phyloP scores from a whole-genome alignment of 345 rosid genomes.

The Brassica carinata region DNA sequence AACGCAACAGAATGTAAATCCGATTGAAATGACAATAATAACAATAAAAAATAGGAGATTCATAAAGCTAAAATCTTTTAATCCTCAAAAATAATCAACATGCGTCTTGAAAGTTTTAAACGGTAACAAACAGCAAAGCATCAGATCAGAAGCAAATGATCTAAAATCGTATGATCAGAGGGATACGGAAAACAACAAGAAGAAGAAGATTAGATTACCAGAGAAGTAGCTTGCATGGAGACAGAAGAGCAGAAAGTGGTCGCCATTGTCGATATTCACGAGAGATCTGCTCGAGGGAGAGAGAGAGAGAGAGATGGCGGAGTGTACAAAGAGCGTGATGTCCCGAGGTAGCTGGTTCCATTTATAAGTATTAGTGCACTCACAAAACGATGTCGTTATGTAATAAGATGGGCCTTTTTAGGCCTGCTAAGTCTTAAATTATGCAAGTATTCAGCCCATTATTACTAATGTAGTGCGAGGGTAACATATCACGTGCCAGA shows the following conservation, averaged over 20 bases:
- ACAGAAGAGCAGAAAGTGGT: conserved; percentile 39
- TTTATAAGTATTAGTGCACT: conserved; percentile 16
- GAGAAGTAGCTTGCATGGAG: conserved; percentile 46
- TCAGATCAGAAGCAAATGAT: conserved; percentile 6
- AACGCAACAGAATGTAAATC: too few relatives aligned
- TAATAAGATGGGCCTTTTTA: conserved; percentile 6
- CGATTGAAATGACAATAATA: neutral
- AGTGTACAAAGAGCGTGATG: conserved; percentile 43
- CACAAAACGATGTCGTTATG: neutral
- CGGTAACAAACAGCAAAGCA: neutral
- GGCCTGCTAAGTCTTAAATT: neutral
- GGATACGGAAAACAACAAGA: conserved; percentile 9
- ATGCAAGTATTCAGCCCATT: conserved; percentile 10
- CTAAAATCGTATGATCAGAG: neutral
- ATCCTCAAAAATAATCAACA: neutral
- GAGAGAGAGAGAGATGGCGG: conserved; percentile 35
- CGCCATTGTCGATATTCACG: conserved; percentile 45
- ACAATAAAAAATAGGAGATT: too few relatives aligned
- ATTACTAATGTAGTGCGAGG: neutral
- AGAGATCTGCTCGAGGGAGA: conserved; percentile 9
- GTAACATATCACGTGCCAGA: neutral
- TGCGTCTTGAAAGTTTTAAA: neutral
- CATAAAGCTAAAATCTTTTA: neutral
- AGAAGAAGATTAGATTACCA: conserved; percentile 28
- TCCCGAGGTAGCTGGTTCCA: conserved; percentile 10